A percentile compares a stretch with the other conserved stretches of the same genome.
Conservation (phyloP, 306 rosid genomes). For the Oxytropis ochrocephala region DNA sequence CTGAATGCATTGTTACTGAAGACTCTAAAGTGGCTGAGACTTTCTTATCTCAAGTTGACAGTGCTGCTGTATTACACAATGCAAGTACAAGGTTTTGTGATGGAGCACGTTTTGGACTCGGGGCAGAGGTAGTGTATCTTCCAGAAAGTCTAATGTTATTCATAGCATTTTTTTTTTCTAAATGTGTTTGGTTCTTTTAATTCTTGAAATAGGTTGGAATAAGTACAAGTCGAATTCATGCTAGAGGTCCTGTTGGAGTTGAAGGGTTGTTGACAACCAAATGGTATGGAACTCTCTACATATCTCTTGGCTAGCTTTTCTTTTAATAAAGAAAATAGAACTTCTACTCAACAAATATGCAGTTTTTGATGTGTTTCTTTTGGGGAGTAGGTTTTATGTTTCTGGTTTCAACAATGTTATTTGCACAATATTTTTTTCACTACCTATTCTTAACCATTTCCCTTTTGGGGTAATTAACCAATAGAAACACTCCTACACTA, state of each 20-base stretch:
- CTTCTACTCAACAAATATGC: not conserved
- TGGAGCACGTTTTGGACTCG: slow-evolving; percentile 78
- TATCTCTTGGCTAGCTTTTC: not conserved
- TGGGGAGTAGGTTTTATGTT: not conserved
- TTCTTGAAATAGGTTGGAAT: slow-evolving; percentile 65
- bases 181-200: not conserved
- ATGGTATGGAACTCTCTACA: slow-evolving; percentile 52
- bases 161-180: not conserved
- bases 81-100: slow-evolving; percentile 73
- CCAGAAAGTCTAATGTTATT: not conserved
- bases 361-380: not conserved
- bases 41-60: slow-evolving; percentile 66
- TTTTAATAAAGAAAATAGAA: not conserved
- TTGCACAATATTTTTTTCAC: not conserved
- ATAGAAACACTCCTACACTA: too few species aligned
- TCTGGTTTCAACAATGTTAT: not conserved
- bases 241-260: slow-evolving; percentile 98
- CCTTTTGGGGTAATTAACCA: too few species aligned
- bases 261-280: slow-evolving; percentile 77
- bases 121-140: slow-evolving; percentile 58
- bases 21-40: slow-evolving; percentile 58
- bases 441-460: not conserved
- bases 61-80: slow-evolving; percentile 85
- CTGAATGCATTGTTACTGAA: slow-evolving; percentile 75
- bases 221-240: slow-evolving; percentile 72